Conservation (phyloP, 1,284 basidiomycete genomes). For the Athelia psychrophila region DNA sequence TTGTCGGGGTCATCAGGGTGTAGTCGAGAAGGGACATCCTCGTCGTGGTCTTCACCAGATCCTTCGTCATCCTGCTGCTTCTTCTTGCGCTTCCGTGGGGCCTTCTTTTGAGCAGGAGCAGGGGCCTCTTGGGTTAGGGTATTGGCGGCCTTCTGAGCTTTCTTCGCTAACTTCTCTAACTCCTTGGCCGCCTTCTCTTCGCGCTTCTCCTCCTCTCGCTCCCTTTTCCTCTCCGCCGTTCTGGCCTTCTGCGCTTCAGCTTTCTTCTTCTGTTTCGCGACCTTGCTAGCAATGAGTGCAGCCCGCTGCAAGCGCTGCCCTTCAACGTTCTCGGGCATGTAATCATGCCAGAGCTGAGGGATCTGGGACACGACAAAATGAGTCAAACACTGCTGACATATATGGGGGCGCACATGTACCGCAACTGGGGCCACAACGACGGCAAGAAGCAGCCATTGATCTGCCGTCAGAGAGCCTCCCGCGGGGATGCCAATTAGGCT, state of each 20-base stretch:
- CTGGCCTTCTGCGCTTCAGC: not conserved
- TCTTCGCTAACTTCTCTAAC: too few relatives aligned
- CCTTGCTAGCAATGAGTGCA: not conserved
- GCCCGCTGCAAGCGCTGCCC: not conserved
- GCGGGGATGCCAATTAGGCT: slow-evolving; percentile 27
- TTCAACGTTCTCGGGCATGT: not conserved
- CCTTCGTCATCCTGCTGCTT: too few relatives aligned
- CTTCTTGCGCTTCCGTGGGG: too few relatives aligned
- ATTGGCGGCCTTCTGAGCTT: too few relatives aligned
- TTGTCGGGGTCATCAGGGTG: not conserved
- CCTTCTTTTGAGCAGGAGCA: too few relatives aligned
- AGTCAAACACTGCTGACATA: not conserved
- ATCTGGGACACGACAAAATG: slow-evolving; percentile 16
- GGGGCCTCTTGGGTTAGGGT: too few relatives aligned
- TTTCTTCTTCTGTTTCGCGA: not conserved
- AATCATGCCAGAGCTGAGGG: slow-evolving; percentile 18
- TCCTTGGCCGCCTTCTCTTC: too few relatives aligned
- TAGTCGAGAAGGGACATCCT: not conserved
- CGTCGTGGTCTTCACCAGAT: not conserved
- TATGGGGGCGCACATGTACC: slow-evolving; percentile 12
- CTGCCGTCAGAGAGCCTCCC: slow-evolving; percentile 31
- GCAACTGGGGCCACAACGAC: slow-evolving; percentile 23
- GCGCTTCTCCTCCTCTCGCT: too few relatives aligned
- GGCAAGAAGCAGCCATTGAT: slow-evolving; percentile 27
- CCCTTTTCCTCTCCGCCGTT: too few relatives aligned